These are phyloP conservation scores for Cryptosporidium meleagridis DNA, from an alignment of 169 alveolate species.

Conservation along the genomic window DNA sequence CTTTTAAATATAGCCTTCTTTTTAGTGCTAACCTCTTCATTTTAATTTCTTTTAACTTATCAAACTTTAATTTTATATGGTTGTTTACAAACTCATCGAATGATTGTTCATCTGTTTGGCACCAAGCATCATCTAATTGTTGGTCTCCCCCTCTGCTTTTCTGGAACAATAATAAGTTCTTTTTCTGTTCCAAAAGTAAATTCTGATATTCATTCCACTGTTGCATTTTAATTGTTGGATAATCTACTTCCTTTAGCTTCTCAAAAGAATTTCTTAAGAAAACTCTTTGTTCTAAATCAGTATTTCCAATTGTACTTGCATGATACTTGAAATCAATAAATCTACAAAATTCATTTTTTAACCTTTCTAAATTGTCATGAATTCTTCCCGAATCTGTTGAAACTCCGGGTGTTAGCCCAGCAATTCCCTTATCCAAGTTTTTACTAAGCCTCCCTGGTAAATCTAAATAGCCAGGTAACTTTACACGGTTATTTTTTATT, in stretches of 20 bases:
- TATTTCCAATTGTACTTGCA: slow-evolving; percentile 65
- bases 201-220: slow-evolving; percentile 71
- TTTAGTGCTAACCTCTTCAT: slow-evolving; percentile 29
- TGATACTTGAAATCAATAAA: slow-evolving; percentile 56
- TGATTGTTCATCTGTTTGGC: slow-evolving; percentile 60
- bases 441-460: slow-evolving; percentile 18
- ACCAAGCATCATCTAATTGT: slow-evolving; percentile 72
- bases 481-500: slow-evolving; percentile 14
- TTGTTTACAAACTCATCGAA: slow-evolving; percentile 48
- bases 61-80: slow-evolving; percentile 24
- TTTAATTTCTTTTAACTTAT: slow-evolving; percentile 40
- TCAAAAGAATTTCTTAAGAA: slow-evolving; percentile 63
- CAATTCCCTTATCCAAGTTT: not conserved
- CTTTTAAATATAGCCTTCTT: slow-evolving; percentile 28
- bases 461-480: slow-evolving; percentile 42
- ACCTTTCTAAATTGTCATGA: slow-evolving; percentile 48
- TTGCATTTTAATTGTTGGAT: slow-evolving; percentile 63
- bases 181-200: slow-evolving; percentile 48
- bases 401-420: slow-evolving; percentile 19
- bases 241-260: slow-evolving; percentile 53
- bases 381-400: slow-evolving; percentile 33
- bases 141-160: slow-evolving; percentile 58
- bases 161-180: slow-evolving; percentile 50
- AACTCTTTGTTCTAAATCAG: slow-evolving; percentile 52
- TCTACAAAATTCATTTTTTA: slow-evolving; percentile 59